phyloP scores from a whole-genome alignment of 148 eudicot genomes.

The Rhododendron griersonianum region DNA sequence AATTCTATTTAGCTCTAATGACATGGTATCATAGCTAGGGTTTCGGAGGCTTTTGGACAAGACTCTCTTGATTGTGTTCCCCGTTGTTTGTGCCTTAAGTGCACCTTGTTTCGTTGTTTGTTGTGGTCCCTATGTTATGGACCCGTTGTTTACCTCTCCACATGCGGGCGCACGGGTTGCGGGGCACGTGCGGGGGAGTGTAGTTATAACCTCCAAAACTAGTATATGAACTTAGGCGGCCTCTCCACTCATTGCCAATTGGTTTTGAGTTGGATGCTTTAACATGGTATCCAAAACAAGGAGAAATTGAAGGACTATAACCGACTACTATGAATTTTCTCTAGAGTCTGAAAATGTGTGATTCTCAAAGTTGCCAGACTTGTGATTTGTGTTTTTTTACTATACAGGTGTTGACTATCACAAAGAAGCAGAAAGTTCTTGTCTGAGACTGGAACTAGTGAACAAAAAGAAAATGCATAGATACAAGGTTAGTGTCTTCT shows the following conservation, averaged over 20 bases:
- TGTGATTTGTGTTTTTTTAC: neutral
- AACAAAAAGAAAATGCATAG: slow-evolving; percentile 47
- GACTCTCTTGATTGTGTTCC: neutral
- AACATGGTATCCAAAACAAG: neutral
- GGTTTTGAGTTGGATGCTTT: neutral
- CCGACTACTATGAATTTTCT: neutral
- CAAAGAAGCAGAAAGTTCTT: slow-evolving; percentile 55
- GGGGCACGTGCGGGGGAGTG: neutral
- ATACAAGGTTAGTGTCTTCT: slow-evolving; percentile 54
- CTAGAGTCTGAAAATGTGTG: neutral
- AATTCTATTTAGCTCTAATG: neutral
- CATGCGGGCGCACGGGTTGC: neutral
- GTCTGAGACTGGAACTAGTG: slow-evolving; percentile 56
- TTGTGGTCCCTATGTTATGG: neutral
- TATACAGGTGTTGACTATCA: slow-evolving; percentile 44
- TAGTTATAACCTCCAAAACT: neutral
- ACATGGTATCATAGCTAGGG: neutral
- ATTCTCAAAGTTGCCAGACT: neutral
- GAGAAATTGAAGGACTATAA: neutral
- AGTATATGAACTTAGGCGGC: neutral
- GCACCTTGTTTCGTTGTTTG: too few species aligned
- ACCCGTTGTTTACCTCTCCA: neutral
- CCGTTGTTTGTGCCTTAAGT: too few species aligned
- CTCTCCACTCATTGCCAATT: neutral
- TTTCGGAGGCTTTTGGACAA: neutral